Evolutionary conservation across 441 rosid species (phyloP).

Genomic region (Mallotus japonicus): DNA sequence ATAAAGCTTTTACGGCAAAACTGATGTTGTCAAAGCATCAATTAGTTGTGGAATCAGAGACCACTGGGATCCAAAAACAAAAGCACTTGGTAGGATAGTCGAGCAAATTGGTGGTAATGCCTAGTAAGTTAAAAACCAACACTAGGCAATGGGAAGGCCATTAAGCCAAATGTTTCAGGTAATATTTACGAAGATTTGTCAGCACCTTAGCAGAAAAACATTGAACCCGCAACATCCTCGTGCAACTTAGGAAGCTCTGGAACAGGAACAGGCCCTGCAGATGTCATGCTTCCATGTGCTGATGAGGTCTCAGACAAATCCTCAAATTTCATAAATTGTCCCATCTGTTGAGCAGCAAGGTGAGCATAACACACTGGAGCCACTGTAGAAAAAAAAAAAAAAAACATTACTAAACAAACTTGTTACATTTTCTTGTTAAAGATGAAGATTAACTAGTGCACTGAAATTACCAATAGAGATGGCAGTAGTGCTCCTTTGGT

Average conservation of each 20-base stretch:
- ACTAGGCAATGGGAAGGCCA: slow-evolving; percentile 2
- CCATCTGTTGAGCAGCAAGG: slow-evolving; percentile 76
- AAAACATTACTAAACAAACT: not conserved
- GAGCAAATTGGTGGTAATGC: not conserved
- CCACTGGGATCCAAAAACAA: too few relatives aligned
- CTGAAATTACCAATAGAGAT: slow-evolving; percentile 65
- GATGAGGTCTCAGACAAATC: slow-evolving; percentile 55
- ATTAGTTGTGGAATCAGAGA: too few relatives aligned
- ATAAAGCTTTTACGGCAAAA: too few relatives aligned
- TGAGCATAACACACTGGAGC: slow-evolving; percentile 94
- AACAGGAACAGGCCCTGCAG: slow-evolving; percentile 35
- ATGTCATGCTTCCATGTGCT: slow-evolving; percentile 32
- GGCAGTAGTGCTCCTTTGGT: slow-evolving; percentile 84
- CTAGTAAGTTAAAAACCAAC: not conserved
- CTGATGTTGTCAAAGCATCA: too few relatives aligned
- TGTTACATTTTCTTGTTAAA: not conserved
- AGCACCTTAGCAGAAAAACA: slow-evolving; percentile 80
- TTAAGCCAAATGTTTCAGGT: not conserved
- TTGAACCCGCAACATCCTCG: slow-evolving; percentile 44
- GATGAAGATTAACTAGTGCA: not conserved
- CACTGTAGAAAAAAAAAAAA: slow-evolving; percentile 41
- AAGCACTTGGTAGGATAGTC: too few relatives aligned
- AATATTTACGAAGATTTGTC: slow-evolving; percentile 15
- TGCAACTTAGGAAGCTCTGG: slow-evolving; percentile 77
- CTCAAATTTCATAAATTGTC: slow-evolving; percentile 71